Evolutionary conservation across 805 yeast species (phyloP), one percentile per base, ranked within the genome.

Genomic region (Yarrowia sp.): DNA sequence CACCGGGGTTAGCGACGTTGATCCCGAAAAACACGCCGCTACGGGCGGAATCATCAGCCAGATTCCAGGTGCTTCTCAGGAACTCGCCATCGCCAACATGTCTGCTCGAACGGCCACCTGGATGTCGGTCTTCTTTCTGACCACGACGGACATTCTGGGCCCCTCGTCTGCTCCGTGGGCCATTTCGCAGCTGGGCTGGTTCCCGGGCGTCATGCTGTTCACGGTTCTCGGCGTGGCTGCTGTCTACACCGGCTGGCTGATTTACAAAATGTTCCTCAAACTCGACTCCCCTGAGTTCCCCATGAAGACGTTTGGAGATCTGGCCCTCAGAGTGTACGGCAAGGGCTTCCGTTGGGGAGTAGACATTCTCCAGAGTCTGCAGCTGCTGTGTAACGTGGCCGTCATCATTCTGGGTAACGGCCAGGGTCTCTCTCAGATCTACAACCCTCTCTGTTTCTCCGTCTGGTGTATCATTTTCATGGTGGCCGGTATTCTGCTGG

Each of bases 111-210:
- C 69, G 14, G 75, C 75, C 2, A 64, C 73, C 8, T 73, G 74
- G 73, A 63, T 72, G 38, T 46, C 72, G 1, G 82, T 81, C n/a
- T 81, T 81, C 73, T 80, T 76, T 70, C 73, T 82, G 64, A 82
- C 81, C 70, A 81, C 84, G 32, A 81, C 84, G 5, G 84, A 82
- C 74, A 81, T 81, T 58, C 75, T 82, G 49, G 84, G 84, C 15
- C 84, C 84, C 22, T 74, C 79, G 10, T 75, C 77, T 64, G 82
- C 83, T 38, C 84, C 83, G 1, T 81, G 79, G 70, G 82, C 83
- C 11, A 75, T 81, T 67, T 71, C 79, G 4, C 79, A 79, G 69
- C 74, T 81, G 70, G 84, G 84, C 15, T 80, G 78, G 67, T 83
- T 77, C 38, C 82, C 82, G 8, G 84, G 84, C 40, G 73, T 78